A percentile compares a stretch with the other conserved stretches of the same genome.
These are phyloP conservation scores for Actinidia polygama DNA, from an alignment of 179 eudicot genomes.

Conservation along the genomic window DNA sequence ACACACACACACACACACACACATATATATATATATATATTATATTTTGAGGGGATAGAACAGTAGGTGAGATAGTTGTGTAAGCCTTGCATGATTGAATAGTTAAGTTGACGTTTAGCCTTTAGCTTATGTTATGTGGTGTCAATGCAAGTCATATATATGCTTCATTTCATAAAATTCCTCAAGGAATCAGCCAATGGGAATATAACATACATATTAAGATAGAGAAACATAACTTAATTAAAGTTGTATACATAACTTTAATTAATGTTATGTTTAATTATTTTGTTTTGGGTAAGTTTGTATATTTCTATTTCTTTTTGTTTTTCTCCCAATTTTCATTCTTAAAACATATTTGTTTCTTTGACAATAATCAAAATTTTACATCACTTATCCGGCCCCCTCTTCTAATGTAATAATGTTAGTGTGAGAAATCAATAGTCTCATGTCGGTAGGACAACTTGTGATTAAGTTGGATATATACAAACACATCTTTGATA, in stretches of 20 bases:
- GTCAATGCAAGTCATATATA: not conserved
- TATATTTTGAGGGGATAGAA: constrained; percentile 15
- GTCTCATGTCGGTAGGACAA: too few relatives aligned
- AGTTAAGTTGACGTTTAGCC: not conserved
- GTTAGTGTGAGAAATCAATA: not conserved
- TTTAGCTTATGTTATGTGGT: not conserved
- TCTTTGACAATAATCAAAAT: not conserved
- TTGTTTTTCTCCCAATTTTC: not conserved
- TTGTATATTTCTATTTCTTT: not conserved
- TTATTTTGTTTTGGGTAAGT: not conserved
- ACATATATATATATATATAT: not conserved
- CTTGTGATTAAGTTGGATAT: too few relatives aligned
- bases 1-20: too few relatives aligned
- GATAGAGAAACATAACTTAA: too few relatives aligned
- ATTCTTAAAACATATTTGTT: not conserved
- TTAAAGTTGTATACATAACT: not conserved
- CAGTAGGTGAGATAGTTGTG: constrained; percentile 32
- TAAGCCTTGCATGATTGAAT: constrained; percentile 28
- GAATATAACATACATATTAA: not conserved
- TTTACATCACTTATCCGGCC: not conserved
- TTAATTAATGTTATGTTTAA: not conserved
- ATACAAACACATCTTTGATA: too few relatives aligned
- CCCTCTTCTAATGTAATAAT: not conserved
- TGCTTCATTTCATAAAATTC: constrained; percentile 15
- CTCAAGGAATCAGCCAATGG: constrained; percentile 8